Base-by-base conservation (phyloP, 306 rosid genomes). In the Pterocarpus santalinus region DNA sequence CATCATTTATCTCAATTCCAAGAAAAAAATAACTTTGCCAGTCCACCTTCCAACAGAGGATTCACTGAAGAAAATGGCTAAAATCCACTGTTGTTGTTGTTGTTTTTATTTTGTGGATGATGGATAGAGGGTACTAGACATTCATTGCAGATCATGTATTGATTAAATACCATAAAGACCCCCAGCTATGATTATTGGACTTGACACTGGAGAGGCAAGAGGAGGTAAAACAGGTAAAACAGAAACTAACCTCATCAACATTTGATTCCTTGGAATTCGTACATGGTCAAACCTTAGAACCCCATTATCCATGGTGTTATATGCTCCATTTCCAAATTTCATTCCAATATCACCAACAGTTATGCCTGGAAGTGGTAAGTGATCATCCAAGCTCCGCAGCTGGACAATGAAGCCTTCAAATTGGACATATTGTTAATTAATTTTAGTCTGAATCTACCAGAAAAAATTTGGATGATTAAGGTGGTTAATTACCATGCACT, bases 261-360 rank as follows among this genome's bases (percentile, higher is more conserved):
- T 90, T 88, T 91, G 99, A 80, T 82, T 70, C 88, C 99, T 91
- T 13, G 99, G 98, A 72, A 95, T 91, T 32, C 97, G 88, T 55
- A 95, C 93, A 77, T 93, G 88, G 67, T 91, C 94, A 85, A 95
- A 93, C 79, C 87, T 82, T 72, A 95, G 79, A 69, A 95, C 94
- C 66, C 99, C 99, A 87, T 95, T 95, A 85, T 95, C 99, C 99
- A 95, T 95, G 70, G 90, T 87, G 88, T 95, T 95, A 92, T 90
- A 90, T 43, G 96, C 99, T 75, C 94, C 99, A 88, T 86, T 91
- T 83, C 97, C 98, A 84, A 93, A 95, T 87, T 95, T 95, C 86
- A 79, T 87, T 76, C 99, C 99, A 86, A 95, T 93, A 83, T 95
- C 99, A 17, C 99, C 99, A 82, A 95, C 67, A 12, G 96, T 95